Evolutionary conservation across 805 yeast genomes (phyloP).

Genomic region (Wickerhamomyces chaumierensis): DNA sequence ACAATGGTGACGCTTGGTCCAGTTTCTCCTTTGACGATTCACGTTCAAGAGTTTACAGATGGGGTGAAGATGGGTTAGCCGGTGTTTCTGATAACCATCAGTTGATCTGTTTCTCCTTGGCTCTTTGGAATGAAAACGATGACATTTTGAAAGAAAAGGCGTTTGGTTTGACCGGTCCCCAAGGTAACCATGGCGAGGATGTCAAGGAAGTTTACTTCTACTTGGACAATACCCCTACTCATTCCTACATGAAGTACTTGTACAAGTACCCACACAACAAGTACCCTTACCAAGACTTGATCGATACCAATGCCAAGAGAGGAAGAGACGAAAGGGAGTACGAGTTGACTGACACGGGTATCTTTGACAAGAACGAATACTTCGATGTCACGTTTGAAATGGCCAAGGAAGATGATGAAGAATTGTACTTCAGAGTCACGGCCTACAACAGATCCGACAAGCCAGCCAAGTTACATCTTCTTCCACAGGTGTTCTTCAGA

Average conservation of each 20-base stretch:
- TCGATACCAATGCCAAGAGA: slow-evolving; percentile 54
- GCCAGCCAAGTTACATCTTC: slow-evolving; percentile 78
- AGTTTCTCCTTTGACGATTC: slow-evolving; percentile 82
- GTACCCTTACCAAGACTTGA: slow-evolving; percentile 72
- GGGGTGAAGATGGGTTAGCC: slow-evolving; percentile 95
- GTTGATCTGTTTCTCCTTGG: slow-evolving; percentile 63
- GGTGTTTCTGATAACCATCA: slow-evolving; percentile 84
- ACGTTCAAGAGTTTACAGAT: slow-evolving; percentile 67
- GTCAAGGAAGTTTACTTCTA: slow-evolving; percentile 81
- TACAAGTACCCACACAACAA: slow-evolving; percentile 86
- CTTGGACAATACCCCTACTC: slow-evolving; percentile 86
- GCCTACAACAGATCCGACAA: slow-evolving; percentile 77
- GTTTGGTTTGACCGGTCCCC: slow-evolving; percentile 83
- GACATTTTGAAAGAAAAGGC: slow-evolving; percentile 74
- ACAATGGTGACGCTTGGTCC: slow-evolving; percentile 83
- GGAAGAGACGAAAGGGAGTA: slow-evolving; percentile 61
- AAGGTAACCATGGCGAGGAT: slow-evolving; percentile 95
- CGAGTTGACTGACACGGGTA: slow-evolving; percentile 74
- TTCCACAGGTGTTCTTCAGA: slow-evolving; percentile 77
- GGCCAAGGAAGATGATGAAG: slow-evolving; percentile 80
- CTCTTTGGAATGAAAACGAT: slow-evolving; percentile 87
- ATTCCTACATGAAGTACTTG: slow-evolving; percentile 81
- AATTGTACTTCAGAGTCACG: slow-evolving; percentile 70
- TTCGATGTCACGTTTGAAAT: slow-evolving; percentile 84
- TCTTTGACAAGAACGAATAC: slow-evolving; percentile 51